A percentile compares a stretch with the other conserved stretches of the same genome.
phyloP scores from a whole-genome alignment of 2,329 filamentous ascomycete genomes.

The Colletotrichum tofieldiae region DNA sequence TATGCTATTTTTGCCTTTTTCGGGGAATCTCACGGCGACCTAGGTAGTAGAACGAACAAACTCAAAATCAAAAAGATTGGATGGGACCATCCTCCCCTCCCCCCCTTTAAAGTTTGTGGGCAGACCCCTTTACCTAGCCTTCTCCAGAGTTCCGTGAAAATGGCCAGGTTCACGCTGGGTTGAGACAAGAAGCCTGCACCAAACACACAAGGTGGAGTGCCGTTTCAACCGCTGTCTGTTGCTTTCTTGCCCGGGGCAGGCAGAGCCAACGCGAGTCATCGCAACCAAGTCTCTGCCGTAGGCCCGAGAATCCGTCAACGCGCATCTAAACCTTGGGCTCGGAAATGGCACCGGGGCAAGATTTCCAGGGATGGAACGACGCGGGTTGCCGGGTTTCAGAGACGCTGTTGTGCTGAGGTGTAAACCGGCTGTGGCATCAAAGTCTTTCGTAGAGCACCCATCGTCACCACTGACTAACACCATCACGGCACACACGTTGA shows the following conservation, averaged over 20 bases:
- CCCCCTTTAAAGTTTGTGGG: neutral
- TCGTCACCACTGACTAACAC: neutral
- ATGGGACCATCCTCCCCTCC: neutral
- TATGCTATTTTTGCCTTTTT: neutral
- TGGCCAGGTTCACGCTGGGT: neutral
- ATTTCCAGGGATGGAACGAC: slow-evolving; percentile 15
- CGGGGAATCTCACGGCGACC: neutral
- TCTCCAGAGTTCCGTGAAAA: neutral
- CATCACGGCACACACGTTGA: neutral
- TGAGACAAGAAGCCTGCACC: neutral
- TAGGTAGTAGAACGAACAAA: neutral
- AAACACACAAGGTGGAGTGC: too few species aligned
- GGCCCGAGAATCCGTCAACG: neutral
- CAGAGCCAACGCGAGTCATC: neutral
- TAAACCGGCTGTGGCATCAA: neutral
- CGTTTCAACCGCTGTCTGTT: neutral
- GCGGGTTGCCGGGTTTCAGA: slow-evolving; percentile 3
- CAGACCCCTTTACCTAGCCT: neutral
- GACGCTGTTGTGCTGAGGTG: neutral
- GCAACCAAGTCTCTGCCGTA: neutral
- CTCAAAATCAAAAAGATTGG: too few species aligned
- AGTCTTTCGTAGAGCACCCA: neutral
- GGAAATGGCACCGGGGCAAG: neutral
- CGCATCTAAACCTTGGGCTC: slow-evolving; percentile 1
- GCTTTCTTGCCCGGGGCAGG: neutral